Percentiles rank a stretch among this genome's conserved stretches.
These are phyloP conservation scores for Euphrasia confusa DNA, from an alignment of 257 asterid genomes.

Conservation along the genomic window DNA sequence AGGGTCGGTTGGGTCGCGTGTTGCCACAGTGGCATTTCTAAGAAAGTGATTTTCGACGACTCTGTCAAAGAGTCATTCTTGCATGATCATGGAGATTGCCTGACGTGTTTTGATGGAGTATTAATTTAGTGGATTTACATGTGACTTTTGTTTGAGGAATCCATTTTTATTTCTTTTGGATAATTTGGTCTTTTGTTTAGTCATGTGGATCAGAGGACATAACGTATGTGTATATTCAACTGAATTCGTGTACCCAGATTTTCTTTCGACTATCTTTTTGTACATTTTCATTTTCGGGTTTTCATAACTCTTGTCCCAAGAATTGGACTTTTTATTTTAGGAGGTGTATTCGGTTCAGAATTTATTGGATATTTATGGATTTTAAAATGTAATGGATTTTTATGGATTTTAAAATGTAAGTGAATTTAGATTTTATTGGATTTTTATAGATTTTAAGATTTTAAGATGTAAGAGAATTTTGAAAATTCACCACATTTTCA, in stretches of 20 bases:
- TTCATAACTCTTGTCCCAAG: too few relatives aligned
- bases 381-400: too few relatives aligned
- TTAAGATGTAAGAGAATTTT: too few relatives aligned
- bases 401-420: too few relatives aligned
- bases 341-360: too few relatives aligned
- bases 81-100: conserved; percentile 12
- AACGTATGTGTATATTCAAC: conserved; percentile 22
- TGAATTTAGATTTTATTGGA: too few relatives aligned
- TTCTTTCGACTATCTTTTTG: neutral
- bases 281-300: neutral
- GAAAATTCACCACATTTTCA: too few relatives aligned
- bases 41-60: conserved; percentile 42
- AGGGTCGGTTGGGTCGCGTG: conserved; percentile 91
- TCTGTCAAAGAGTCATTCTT: conserved; percentile 2
- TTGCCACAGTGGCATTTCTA: conserved; percentile 89
- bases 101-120: neutral
- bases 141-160: conserved; percentile 5
- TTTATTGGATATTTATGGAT: too few relatives aligned
- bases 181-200: neutral
- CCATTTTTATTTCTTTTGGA: neutral
- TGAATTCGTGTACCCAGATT: conserved; percentile 15
- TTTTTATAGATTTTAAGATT: too few relatives aligned
- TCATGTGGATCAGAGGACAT: conserved; percentile 15
- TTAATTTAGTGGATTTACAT: conserved; percentile 22
- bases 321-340: too few relatives aligned